Base-by-base conservation (phyloP, 495 filamentous ascomycete genomes). In the Aeminium ludgeri region DNA sequence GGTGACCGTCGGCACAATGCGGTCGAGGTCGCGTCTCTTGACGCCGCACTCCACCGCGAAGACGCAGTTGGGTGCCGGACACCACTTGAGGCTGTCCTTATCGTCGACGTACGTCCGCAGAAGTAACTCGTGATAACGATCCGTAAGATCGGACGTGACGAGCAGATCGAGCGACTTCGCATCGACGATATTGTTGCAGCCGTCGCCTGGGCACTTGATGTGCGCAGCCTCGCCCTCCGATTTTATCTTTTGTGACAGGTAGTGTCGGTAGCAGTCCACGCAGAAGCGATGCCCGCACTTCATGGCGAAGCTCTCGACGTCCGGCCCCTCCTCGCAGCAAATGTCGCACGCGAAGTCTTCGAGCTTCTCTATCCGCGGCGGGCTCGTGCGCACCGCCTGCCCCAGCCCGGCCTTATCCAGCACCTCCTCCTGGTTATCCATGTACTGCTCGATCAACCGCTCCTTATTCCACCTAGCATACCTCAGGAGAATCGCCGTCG, bases 241-340 rank as follows among this genome's bases (percentile, higher is more conserved):
- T 43, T 77, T 77, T 49, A 97, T 92, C 64, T 97, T 97, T 45
- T 89, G 83, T 2, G 63, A 63, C 5, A 97, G 65, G 52, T 97
- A 97, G 31, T 92, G 85, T 27, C 76, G 68, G 56, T 95, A 97
- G 61, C 89, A 97, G 52, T 84, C 73, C 23, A 83, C 79, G 45
- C 89, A 97, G 54, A 89, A 96, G n/a, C 91, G 72, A 60, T 97
- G 89, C 0, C 78, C 82, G 58, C 89, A 97, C 46, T 82, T 91
- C 73, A 97, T 86, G 4, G 89, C 82, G 56, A 94, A 96, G 15
- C 82, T 86, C 52, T 84, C 61, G n/a, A 95, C 59, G 0, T 74
- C 76, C 4, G 70, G 64, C 11, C 69, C 76, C 47, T 97, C 91
- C 44, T 97, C 86, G 59, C 82, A 97, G 60, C 89, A 97, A 48